These are phyloP conservation scores for Gardenia jasminoides DNA, from an alignment of 257 asterid genomes.

Conservation along the genomic window DNA sequence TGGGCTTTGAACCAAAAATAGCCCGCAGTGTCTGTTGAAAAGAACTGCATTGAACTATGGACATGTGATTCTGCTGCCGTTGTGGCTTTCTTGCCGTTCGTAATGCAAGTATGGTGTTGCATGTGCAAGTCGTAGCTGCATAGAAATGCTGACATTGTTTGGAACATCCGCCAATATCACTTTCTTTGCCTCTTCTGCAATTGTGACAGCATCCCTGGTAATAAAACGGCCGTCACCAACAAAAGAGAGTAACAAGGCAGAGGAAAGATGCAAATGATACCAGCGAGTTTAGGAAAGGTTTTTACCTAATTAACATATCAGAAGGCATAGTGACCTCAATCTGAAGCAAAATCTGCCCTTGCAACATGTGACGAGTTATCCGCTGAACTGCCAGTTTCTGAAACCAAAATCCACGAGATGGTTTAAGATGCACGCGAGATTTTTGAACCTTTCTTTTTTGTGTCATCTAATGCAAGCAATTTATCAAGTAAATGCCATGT, in stretches of 20 bases:
- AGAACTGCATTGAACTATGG: neutral
- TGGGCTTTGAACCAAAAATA: neutral
- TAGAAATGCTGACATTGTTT: constrained; percentile 46
- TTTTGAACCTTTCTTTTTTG: neutral
- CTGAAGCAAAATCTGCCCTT: constrained; percentile 75
- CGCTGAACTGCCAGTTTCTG: constrained; percentile 75
- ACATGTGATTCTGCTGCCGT: neutral
- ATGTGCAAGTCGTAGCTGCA: constrained; percentile 67
- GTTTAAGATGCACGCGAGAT: neutral
- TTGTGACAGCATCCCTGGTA: constrained; percentile 62
- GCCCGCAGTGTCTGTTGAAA: neutral
- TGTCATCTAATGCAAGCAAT: neutral
- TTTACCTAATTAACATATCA: constrained; percentile 60
- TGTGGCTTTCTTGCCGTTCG: constrained; percentile 20
- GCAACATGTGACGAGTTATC: constrained; percentile 78
- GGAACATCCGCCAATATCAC: constrained; percentile 49
- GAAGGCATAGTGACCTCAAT: constrained; percentile 86
- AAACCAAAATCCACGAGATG: constrained; percentile 11
- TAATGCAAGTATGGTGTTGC: constrained; percentile 44
- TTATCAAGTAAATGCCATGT: neutral
- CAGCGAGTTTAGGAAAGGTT: neutral
- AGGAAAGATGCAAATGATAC: neutral
- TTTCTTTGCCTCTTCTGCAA: constrained; percentile 73
- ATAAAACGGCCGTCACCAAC: neutral
- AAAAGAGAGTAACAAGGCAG: neutral